Percentiles rank a stretch among this genome's conserved stretches.
Conservation (phyloP, 805 yeast genomes). For the Candida xiaguanensis region DNA sequence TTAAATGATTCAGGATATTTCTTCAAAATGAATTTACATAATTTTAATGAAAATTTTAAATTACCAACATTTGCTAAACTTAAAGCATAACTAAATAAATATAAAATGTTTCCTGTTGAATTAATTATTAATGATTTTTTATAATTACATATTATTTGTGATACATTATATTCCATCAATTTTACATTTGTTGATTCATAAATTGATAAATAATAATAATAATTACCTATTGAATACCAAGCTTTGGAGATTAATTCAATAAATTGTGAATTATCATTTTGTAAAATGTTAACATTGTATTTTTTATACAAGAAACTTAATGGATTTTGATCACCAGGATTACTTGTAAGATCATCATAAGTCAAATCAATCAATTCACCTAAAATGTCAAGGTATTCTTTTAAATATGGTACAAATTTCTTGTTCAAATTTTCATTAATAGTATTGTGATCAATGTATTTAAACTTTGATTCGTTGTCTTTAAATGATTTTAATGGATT, state of each 20-base stretch:
- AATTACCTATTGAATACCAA: slow-evolving; percentile 36
- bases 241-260: slow-evolving; percentile 29
- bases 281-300: slow-evolving; percentile 29
- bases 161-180: slow-evolving; percentile 14
- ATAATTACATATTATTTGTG: slow-evolving; percentile 20
- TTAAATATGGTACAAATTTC: slow-evolving; percentile 17
- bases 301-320: slow-evolving; percentile 34
- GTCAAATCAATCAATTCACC: slow-evolving; percentile 21
- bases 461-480: slow-evolving; percentile 19
- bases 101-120: slow-evolving; percentile 27
- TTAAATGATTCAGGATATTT: slow-evolving; percentile 52
- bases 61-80: slow-evolving; percentile 43
- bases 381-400: slow-evolving; percentile 21
- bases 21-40: slow-evolving; percentile 47
- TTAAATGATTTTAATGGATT: slow-evolving; percentile 33
- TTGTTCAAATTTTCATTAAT: slow-evolving; percentile 18
- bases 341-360: slow-evolving; percentile 22
- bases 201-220: slow-evolving; percentile 23
- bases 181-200: slow-evolving; percentile 22
- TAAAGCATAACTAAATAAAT: slow-evolving; percentile 44
- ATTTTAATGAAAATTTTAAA: slow-evolving; percentile 39
- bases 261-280: slow-evolving; percentile 23
- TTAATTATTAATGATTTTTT: slow-evolving; percentile 35
- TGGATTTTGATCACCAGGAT: slow-evolving; percentile 12
- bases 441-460: slow-evolving; percentile 18